Conservation (phyloP, 2,329 filamentous ascomycete genomes). For the Fusarium chaquense region DNA sequence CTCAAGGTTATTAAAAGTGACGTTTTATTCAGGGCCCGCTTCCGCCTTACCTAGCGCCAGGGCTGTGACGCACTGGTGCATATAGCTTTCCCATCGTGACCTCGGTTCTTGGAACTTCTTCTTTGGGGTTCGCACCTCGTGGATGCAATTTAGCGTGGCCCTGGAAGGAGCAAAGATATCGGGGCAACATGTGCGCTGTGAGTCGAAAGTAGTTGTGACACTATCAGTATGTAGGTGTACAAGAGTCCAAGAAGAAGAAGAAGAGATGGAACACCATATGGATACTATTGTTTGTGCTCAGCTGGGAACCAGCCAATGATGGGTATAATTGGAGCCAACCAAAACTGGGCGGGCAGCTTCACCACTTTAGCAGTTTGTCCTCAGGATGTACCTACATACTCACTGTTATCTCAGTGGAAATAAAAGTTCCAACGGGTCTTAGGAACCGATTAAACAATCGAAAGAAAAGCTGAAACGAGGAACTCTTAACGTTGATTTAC, state of each 20-base stretch:
- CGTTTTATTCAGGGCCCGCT: slow-evolving; percentile 19
- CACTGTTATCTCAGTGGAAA: neutral
- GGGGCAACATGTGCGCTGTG: too few relatives aligned
- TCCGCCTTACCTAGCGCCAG: slow-evolving; percentile 21
- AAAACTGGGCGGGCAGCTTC: neutral
- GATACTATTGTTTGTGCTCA: neutral
- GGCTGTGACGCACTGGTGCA: slow-evolving; percentile 30
- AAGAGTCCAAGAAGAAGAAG: neutral
- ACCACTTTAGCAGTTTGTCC: neutral
- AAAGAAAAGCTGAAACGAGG: neutral
- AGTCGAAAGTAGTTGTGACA: neutral
- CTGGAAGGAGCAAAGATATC: neutral
- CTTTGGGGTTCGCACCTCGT: slow-evolving; percentile 26
- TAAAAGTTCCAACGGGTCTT: neutral
- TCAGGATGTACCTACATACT: neutral
- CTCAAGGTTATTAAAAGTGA: slow-evolving; percentile 9
- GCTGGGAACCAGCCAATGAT: slow-evolving; percentile 6
- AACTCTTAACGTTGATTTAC: neutral
- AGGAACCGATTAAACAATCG: neutral
- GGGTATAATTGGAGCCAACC: neutral
- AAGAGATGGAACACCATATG: neutral
- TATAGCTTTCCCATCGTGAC: slow-evolving; percentile 22
- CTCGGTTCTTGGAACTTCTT: slow-evolving; percentile 25
- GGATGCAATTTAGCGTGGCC: slow-evolving; percentile 1
- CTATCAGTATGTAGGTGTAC: neutral